These are phyloP conservation scores for Sungouiella blattae DNA, from an alignment of 805 yeast genomes.

Conservation along the genomic window DNA sequence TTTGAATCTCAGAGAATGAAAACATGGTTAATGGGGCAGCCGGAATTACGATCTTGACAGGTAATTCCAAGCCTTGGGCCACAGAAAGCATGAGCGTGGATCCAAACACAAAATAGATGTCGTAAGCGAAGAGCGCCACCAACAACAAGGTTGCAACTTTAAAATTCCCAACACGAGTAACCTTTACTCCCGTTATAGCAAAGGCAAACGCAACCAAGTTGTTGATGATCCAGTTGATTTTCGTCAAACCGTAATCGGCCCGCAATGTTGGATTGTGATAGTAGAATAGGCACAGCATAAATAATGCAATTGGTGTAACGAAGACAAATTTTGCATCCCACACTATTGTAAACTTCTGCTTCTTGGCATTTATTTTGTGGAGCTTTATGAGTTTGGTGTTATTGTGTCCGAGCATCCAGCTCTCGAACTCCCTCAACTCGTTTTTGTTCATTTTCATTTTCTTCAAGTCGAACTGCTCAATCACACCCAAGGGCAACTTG, in stretches of 20 bases:
- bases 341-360: constrained; percentile 18
- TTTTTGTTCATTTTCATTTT: constrained; percentile 3
- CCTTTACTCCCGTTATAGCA: constrained; percentile 42
- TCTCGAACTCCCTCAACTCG: constrained; percentile 6
- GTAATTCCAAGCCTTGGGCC: constrained; percentile 53
- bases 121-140: constrained; percentile 53
- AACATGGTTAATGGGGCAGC: constrained; percentile 5
- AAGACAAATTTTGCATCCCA: constrained; percentile 19
- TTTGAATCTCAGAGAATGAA: neutral
- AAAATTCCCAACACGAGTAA: constrained; percentile 40
- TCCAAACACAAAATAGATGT: constrained; percentile 64
- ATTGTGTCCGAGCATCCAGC: constrained; percentile 12
- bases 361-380: constrained; percentile 27
- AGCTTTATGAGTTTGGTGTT: constrained; percentile 14
- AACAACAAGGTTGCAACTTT: constrained; percentile 45
- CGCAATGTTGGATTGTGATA: constrained; percentile 12
- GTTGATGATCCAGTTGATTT: constrained; percentile 43
- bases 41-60: constrained; percentile 50
- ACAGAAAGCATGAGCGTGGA: constrained; percentile 61
- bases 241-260: constrained; percentile 3
- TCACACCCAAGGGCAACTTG: constrained; percentile 35
- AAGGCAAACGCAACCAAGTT: constrained; percentile 42
- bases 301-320: constrained; percentile 13
- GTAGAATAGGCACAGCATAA: constrained; percentile 13
- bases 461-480: constrained; percentile 15